Conservation (phyloP, 2,329 filamentous ascomycete species). For the Cercospora sp. region DNA sequence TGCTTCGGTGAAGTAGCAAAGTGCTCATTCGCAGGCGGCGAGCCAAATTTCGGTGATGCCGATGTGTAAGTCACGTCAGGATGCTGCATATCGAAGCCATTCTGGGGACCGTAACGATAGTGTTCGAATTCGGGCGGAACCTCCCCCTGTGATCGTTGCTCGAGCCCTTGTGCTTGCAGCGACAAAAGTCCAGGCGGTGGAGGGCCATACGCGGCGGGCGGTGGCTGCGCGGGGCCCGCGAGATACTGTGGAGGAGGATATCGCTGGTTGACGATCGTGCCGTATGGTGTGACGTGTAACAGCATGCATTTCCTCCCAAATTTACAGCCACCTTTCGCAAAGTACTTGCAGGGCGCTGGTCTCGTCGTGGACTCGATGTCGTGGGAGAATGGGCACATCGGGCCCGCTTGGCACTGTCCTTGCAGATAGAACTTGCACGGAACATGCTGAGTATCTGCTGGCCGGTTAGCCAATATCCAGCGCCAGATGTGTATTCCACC, state of each 20-base stretch:
- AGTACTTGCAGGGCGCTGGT: constrained; percentile 94
- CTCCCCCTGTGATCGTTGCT: constrained; percentile 33
- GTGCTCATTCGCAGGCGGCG: constrained; percentile 75
- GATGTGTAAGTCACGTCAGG: constrained; percentile 62
- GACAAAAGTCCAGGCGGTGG: constrained; percentile 39
- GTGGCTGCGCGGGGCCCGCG: constrained; percentile 17
- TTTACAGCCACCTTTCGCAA: constrained; percentile 99
- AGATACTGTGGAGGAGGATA: constrained; percentile 25
- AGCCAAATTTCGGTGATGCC: constrained; percentile 70
- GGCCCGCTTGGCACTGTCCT: constrained; percentile 92
- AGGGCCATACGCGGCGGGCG: constrained; percentile 26
- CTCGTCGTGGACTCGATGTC: constrained; percentile 82
- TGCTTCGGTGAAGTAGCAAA: constrained; percentile 70
- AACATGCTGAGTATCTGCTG: constrained; percentile 86
- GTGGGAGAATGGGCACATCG: constrained; percentile 94
- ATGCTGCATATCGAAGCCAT: constrained; percentile 33
- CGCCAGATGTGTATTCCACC: not conserved
- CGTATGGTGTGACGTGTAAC: constrained; percentile 91
- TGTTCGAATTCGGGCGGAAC: constrained; percentile 31
- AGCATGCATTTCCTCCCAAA: constrained; percentile 98
- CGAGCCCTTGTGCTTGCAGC: constrained; percentile 38
- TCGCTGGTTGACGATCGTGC: constrained; percentile 78
- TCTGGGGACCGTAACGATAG: constrained; percentile 33
- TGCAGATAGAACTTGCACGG: constrained; percentile 99
- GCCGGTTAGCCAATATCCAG: constrained; percentile 23